Evolutionary conservation across 129 eudicot species (phyloP).

Genomic region (Ambrosia trifida): DNA sequence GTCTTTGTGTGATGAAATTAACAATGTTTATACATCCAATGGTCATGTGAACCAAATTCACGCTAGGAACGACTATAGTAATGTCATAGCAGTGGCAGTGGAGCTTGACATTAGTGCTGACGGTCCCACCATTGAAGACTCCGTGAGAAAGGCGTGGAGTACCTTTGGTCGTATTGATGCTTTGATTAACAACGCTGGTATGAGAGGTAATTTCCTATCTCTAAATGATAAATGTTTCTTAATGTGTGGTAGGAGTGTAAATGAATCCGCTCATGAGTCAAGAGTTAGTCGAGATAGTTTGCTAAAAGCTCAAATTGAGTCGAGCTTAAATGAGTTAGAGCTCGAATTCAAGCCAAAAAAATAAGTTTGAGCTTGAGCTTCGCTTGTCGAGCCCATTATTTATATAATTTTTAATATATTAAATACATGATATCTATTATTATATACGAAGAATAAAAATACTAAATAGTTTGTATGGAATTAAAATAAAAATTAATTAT

Average conservation of each 20-base stretch:
- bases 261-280: not conserved
- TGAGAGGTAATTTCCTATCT: constrained; percentile 39
- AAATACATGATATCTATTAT: too few relatives aligned
- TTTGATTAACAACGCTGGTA: constrained; percentile 48
- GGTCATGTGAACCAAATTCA: not conserved
- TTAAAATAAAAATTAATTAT: too few relatives aligned
- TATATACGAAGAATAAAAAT: too few relatives aligned
- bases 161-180: constrained; percentile 46
- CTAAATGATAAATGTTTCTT: too few relatives aligned
- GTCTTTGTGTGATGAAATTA: constrained; percentile 42
- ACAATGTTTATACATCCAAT: not conserved
- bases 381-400: not conserved
- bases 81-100: constrained; percentile 34
- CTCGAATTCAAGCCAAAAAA: not conserved
- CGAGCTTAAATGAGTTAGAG: not conserved
- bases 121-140: constrained; percentile 27
- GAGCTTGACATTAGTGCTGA: constrained; percentile 43
- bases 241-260: not conserved
- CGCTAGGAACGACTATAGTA: not conserved
- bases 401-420: too few relatives aligned
- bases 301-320: not conserved
- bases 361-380: too few relatives aligned
- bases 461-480: too few relatives aligned
- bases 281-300: not conserved
- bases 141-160: constrained; percentile 40